A percentile compares a stretch with the other conserved stretches of the same genome.
These are phyloP conservation scores for Pseudogymnoascus sp. DNA, from an alignment of 2,329 filamentous ascomycete genomes.

Conservation along the genomic window DNA sequence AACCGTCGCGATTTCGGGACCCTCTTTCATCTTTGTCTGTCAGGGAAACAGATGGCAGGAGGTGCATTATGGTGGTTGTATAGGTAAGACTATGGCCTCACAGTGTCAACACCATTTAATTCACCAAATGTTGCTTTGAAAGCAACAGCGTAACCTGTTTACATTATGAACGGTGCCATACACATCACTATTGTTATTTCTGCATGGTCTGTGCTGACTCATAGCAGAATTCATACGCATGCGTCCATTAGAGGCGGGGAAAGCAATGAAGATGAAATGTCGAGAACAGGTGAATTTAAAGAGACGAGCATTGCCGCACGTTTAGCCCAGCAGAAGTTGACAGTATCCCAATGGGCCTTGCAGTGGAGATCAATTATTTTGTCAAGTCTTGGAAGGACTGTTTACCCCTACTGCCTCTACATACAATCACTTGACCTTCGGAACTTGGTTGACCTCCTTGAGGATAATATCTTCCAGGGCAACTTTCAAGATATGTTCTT, in stretches of 20 bases:
- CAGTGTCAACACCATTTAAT: not conserved
- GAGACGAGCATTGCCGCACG: slow-evolving; percentile 15
- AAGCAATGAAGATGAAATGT: slow-evolving; percentile 32
- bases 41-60: slow-evolving; percentile 46
- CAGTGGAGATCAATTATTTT: slow-evolving; percentile 61
- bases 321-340: slow-evolving; percentile 15
- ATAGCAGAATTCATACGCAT: slow-evolving; percentile 38
- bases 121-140: not conserved
- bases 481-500: slow-evolving; percentile 32
- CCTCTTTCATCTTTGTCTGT: slow-evolving; percentile 49
- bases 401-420: slow-evolving; percentile 62
- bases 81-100: slow-evolving; percentile 36
- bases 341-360: slow-evolving; percentile 44
- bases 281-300: slow-evolving; percentile 12
- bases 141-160: not conserved
- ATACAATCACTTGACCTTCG: slow-evolving; percentile 55
- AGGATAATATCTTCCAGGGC: slow-evolving; percentile 35
- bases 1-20: slow-evolving; percentile 47
- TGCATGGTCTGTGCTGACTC: slow-evolving; percentile 16
- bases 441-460: slow-evolving; percentile 50
- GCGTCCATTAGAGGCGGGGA: slow-evolving; percentile 36
- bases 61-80: slow-evolving; percentile 55
- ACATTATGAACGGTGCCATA: not conserved
- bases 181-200: not conserved
- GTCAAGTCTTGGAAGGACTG: slow-evolving; percentile 52